Evolutionary conservation across 2,329 filamentous ascomycete species (phyloP).

Genomic region (Westerdykella ornata): DNA sequence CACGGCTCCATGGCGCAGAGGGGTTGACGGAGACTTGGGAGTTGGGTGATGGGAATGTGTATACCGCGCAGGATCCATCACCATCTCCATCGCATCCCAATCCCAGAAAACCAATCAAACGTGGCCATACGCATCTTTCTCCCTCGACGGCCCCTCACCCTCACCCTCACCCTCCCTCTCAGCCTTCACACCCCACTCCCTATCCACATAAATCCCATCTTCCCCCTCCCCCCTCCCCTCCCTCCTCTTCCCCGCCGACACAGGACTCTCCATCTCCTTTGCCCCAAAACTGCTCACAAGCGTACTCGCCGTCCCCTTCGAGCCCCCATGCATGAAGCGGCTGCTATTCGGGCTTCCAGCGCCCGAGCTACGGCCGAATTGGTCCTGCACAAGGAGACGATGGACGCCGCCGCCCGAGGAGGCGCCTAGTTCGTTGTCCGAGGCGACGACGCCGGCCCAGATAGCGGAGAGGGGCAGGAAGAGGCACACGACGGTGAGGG

Average conservation of each 20-base stretch:
- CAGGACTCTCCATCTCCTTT: neutral
- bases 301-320: neutral
- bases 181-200: constrained; percentile 18
- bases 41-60: no score
- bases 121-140: no score
- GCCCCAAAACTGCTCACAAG: neutral
- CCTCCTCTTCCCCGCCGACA: neutral
- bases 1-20: no score
- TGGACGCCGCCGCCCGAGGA: constrained; percentile 15
- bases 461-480: constrained; percentile 61
- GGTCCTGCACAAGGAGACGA: constrained; percentile 16
- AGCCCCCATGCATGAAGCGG: neutral
- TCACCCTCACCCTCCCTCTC: neutral
- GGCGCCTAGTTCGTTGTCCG: constrained; percentile 16
- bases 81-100: no score
- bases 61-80: no score
- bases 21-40: no score
- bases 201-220: constrained; percentile 16
- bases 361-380: constrained; percentile 12
- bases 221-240: constrained; percentile 4
- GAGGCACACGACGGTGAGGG: constrained; percentile 54
- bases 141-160: neutral
- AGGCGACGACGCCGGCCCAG: constrained; percentile 48
- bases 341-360: neutral
- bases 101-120: no score